Conservation (phyloP, 768 basidiomycete species). For the Mycena floridula region DNA sequence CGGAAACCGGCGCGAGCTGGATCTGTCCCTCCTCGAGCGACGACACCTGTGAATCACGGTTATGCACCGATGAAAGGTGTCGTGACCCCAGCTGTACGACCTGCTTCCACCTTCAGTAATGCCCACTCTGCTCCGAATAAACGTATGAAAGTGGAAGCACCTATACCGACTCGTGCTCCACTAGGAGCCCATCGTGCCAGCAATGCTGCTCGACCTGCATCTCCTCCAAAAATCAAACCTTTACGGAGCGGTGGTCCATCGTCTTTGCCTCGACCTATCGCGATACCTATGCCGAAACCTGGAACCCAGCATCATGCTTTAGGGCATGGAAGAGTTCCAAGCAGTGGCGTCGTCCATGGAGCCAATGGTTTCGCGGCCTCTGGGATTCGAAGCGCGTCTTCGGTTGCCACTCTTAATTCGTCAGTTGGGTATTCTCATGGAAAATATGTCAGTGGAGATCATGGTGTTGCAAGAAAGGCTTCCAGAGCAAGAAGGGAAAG, state of each 20-base stretch:
- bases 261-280: constrained; percentile 32
- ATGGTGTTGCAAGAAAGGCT: constrained; percentile 37
- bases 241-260: constrained; percentile 19
- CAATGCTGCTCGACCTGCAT: constrained; percentile 28
- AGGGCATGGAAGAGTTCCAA: constrained; percentile 48
- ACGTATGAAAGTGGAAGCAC: constrained; percentile 50
- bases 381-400: constrained; percentile 18
- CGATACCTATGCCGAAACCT: constrained; percentile 45
- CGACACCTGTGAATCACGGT: constrained; percentile 44
- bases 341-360: constrained; percentile 8
- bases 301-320: constrained; percentile 48
- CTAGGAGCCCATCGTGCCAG: constrained; percentile 35
- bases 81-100: constrained; percentile 61
- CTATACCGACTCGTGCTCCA: constrained; percentile 24
- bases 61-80: constrained; percentile 37
- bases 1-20: constrained; percentile 45
- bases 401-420: constrained; percentile 10
- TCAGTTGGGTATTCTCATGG: constrained; percentile 7
- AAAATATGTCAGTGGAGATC: constrained; percentile 19
- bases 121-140: constrained; percentile 55
- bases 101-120: constrained; percentile 37
- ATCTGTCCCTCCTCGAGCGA: constrained; percentile 56
- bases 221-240: constrained; percentile 46
- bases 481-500: constrained; percentile 62
- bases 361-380: constrained; percentile 2